phyloP scores from a whole-genome alignment of 257 asterid species.

The Orobanche coerulescens region DNA sequence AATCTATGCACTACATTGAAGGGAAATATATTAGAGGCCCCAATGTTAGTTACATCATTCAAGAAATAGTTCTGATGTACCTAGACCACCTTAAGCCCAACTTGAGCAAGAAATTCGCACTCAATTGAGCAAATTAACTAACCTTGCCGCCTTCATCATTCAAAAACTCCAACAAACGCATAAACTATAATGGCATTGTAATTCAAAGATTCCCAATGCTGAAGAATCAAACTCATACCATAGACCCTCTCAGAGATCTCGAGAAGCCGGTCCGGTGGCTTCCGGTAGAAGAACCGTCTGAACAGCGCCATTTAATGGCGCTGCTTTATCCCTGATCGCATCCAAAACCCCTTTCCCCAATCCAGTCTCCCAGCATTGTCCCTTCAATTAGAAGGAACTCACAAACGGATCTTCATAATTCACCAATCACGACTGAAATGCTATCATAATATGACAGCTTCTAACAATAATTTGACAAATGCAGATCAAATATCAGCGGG shows the following conservation, averaged over 20 bases:
- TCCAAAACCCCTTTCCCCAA: constrained; percentile 46
- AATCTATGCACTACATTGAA: constrained; percentile 1
- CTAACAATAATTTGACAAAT: constrained; percentile 13
- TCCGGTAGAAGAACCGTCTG: constrained; percentile 90
- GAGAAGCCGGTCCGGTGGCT: constrained; percentile 99
- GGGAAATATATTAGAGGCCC: not conserved
- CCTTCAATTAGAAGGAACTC: constrained; percentile 28
- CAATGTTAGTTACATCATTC: not conserved
- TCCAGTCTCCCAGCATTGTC: constrained; percentile 21
- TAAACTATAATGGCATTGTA: constrained; percentile 10
- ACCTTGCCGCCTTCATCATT: constrained; percentile 11
- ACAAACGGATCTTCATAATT: constrained; percentile 34
- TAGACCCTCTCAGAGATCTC: constrained; percentile 98
- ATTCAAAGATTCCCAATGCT: constrained; percentile 7
- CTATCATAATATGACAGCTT: constrained; percentile 14
- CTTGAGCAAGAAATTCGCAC: constrained; percentile 13
- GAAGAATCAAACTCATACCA: constrained; percentile 45
- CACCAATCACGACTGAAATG: constrained; percentile 28
- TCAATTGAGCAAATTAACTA: not conserved
- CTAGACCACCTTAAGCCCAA: constrained; percentile 5
- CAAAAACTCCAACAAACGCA: constrained; percentile 12
- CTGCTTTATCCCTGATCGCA: constrained; percentile 58
- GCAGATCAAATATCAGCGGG: constrained; percentile 16
- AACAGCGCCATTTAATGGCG: constrained; percentile 99
- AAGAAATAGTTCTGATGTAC: not conserved